phyloP scores from a whole-genome alignment of 768 basidiomycete species.

The Chalciporus piperatus region DNA sequence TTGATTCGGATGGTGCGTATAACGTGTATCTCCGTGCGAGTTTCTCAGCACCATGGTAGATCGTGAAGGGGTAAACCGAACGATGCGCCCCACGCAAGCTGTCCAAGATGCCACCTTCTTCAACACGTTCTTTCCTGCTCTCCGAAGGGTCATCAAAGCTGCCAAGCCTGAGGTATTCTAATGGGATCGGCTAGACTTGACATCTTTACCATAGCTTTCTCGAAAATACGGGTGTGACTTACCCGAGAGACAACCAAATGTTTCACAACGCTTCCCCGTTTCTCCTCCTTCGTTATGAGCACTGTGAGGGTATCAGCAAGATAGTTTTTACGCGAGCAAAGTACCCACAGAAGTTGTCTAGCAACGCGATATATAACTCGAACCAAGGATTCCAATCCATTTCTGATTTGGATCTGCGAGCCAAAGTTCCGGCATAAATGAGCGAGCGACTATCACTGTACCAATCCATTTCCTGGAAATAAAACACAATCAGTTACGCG shows the following conservation, averaged over 20 bases:
- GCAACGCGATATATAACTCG: constrained; percentile 60
- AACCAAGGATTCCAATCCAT: constrained; percentile 69
- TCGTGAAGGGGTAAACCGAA: constrained; percentile 70
- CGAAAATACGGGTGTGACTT: constrained; percentile 21
- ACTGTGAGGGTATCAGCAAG: constrained; percentile 40
- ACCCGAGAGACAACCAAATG: constrained; percentile 67
- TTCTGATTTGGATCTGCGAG: constrained; percentile 60
- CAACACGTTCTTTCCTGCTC: constrained; percentile 57
- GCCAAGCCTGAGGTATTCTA: constrained; percentile 74
- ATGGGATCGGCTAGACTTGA: constrained; percentile 63
- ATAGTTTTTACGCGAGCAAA: neutral
- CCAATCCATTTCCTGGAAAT: constrained; percentile 73
- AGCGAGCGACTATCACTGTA: constrained; percentile 74
- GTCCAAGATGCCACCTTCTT: constrained; percentile 58
- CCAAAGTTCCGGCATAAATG: constrained; percentile 62
- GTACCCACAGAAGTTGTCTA: constrained; percentile 74
- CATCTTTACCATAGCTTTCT: constrained; percentile 6
- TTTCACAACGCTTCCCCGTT: constrained; percentile 45
- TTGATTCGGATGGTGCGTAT: constrained; percentile 55
- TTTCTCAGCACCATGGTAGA: constrained; percentile 66
- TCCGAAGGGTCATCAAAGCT: constrained; percentile 61
- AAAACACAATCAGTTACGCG: constrained; percentile 4
- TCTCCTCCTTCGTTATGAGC: constrained; percentile 62
- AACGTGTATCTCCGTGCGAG: constrained; percentile 66
- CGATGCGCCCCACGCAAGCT: constrained; percentile 49